Evolutionary conservation across 163 green algal species (phyloP).

Genomic region (Prototheca cutis): DNA sequence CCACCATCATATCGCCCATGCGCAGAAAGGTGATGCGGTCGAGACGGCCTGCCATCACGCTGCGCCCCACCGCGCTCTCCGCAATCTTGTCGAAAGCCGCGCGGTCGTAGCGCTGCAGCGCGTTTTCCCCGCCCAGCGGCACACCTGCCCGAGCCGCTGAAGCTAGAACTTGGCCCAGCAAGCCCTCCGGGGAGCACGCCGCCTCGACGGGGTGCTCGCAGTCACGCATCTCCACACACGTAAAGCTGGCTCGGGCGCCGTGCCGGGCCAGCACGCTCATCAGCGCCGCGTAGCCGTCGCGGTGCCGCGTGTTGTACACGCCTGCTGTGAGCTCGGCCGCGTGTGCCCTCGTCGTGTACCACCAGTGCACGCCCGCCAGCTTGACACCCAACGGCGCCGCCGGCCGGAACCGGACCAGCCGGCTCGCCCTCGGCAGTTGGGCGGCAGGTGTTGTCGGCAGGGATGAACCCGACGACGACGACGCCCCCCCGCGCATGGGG

Average conservation of each 20-base stretch:
- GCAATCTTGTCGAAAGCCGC: conserved; percentile 87
- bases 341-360: conserved; percentile 79
- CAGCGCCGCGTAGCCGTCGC: conserved; percentile 71
- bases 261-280: conserved; percentile 62
- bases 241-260: conserved; percentile 75
- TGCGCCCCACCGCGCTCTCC: conserved; percentile 71
- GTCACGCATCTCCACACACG: conserved; percentile 96
- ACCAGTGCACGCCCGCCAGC: conserved; percentile 94
- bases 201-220: conserved; percentile 86
- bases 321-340: conserved; percentile 93
- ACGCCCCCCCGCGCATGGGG: too few species aligned
- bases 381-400: conserved; percentile 75
- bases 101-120: conserved; percentile 87
- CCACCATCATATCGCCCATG: conserved; percentile 72
- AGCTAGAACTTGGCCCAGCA: conserved; percentile 60
- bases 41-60: conserved; percentile 48
- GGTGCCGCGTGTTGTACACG: conserved; percentile 89
- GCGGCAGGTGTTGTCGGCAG: too few species aligned
- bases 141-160: conserved; percentile 40
- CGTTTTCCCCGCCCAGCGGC: conserved; percentile 84
- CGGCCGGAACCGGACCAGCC: conserved; percentile 10
- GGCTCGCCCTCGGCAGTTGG: not conserved
- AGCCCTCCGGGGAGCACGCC: conserved; percentile 76
- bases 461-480: too few species aligned
- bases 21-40: conserved; percentile 85